Evolutionary conservation across 1,284 basidiomycete species (phyloP).

Genomic region (Athelia sp.): DNA sequence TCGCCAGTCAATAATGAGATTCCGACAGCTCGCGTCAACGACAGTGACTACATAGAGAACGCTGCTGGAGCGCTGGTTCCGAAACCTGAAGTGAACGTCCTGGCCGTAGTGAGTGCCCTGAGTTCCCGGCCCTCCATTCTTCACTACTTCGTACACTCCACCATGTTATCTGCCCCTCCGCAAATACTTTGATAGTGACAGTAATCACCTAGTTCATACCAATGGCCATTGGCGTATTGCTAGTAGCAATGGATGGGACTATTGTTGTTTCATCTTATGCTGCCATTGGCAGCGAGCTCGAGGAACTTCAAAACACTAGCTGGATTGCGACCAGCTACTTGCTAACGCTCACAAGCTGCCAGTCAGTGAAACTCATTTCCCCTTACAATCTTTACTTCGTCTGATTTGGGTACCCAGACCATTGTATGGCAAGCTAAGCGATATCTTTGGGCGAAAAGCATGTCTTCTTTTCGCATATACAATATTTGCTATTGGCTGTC

Average conservation of each 20-base stretch:
- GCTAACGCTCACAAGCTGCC: constrained; percentile 55
- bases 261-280: constrained; percentile 59
- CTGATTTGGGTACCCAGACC: constrained; percentile 36
- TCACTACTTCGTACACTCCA: no score
- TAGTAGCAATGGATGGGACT: constrained; percentile 55
- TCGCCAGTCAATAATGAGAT: no score
- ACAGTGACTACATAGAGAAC: no score
- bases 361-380: constrained; percentile 35
- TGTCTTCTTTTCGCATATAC: constrained; percentile 53
- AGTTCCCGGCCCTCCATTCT: no score
- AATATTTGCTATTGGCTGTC: constrained; percentile 48
- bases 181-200: no score
- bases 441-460: constrained; percentile 59
- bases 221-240: constrained; percentile 53
- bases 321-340: constrained; percentile 66
- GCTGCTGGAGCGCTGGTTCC: no score
- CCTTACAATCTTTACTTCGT: not conserved
- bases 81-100: no score
- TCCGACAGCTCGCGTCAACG: no score
- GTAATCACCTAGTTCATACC: constrained; percentile 38
- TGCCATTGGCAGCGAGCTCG: constrained; percentile 56
- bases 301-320: constrained; percentile 58
- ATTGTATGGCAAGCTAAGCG: constrained; percentile 59
- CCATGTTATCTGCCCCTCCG: no score
- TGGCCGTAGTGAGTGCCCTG: no score